A percentile compares a stretch with the other conserved stretches of the same genome.
Evolutionary conservation across 129 eudicot species (phyloP).

Genomic region (Ambrosia artemisiifolia): DNA sequence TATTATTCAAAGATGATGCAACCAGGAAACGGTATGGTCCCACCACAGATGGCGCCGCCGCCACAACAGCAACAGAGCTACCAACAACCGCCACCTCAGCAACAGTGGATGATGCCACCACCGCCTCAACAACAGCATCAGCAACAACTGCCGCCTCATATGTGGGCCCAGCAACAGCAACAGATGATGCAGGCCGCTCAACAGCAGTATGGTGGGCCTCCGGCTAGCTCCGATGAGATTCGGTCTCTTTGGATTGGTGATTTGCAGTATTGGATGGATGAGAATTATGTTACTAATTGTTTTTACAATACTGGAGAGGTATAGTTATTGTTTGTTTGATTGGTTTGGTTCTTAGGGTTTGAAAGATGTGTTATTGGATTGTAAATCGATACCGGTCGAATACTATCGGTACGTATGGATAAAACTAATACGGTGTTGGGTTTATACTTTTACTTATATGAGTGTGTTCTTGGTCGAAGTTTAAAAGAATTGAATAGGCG

Average conservation of each 20-base stretch:
- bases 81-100: constrained; percentile 50
- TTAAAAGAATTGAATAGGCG: too few species aligned
- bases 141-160: constrained; percentile 36
- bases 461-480: too few species aligned
- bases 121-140: constrained; percentile 39
- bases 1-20: constrained; percentile 46
- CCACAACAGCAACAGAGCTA: constrained; percentile 41
- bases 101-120: constrained; percentile 56
- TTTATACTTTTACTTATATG: too few species aligned
- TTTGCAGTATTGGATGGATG: constrained; percentile 99
- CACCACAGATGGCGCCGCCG: constrained; percentile 43
- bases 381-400: too few species aligned
- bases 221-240: constrained; percentile 59
- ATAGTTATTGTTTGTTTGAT: neutral
- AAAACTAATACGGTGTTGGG: too few species aligned
- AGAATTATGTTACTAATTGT: constrained; percentile 52
- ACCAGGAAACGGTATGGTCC: constrained; percentile 56
- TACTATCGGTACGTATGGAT: too few species aligned
- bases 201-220: constrained; percentile 41
- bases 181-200: constrained; percentile 32
- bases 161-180: constrained; percentile 41
- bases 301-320: constrained; percentile 82
- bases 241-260: constrained; percentile 95
- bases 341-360: neutral
- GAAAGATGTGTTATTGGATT: neutral